Evolutionary conservation across 176 grass and related monocot species (phyloP), one percentile per base, ranked within the genome.

Genomic region (Carex myosuroides): DNA sequence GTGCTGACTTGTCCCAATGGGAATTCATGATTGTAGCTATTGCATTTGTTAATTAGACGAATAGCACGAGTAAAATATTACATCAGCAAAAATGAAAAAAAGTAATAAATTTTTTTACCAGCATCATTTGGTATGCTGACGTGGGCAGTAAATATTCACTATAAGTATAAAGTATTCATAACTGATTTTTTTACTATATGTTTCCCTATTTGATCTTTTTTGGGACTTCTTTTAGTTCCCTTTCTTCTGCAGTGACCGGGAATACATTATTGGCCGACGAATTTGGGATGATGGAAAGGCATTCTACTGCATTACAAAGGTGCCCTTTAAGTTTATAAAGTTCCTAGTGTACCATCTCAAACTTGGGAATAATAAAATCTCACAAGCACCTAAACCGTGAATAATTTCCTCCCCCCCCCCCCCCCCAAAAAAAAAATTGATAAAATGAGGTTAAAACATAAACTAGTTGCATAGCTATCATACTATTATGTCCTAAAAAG

Each of bases 231-330:
- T 91, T 56, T 84, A 99, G 96, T 99, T 99, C 65, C 96, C 96
- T 63, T 99, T 99, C 87, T 95, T 99, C 86, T 99, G 93, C 88
- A 95, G 96, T 90, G 96, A 99, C 56, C 86, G 96, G 46, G 96
- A 99, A 89, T 99, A 99, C 79, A 99, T 99, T 80, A 94, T 99
- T 87, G 96, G 93, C 7, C 91, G 90, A 12, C 91, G 96, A 48
- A 94, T 99, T 86, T 99, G 96, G 96, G 93, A 99, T 83, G 93
- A 86, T 79, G 93, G 90, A 69, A 94, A 91, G 71, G 77, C 87
- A 59, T 99, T 92, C 84, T 99, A 93, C 70, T 99, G 96, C 86
- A 85, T 95, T 67, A 99, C 96, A 63, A 99, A 95, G 93, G 96
- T 99, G 91, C 61, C n/a, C 54, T 1, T 41, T 37, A 59, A 78